These are phyloP conservation scores for Juglanconis juglandina DNA, from an alignment of 2,329 filamentous ascomycete genomes.

Conservation along the genomic window DNA sequence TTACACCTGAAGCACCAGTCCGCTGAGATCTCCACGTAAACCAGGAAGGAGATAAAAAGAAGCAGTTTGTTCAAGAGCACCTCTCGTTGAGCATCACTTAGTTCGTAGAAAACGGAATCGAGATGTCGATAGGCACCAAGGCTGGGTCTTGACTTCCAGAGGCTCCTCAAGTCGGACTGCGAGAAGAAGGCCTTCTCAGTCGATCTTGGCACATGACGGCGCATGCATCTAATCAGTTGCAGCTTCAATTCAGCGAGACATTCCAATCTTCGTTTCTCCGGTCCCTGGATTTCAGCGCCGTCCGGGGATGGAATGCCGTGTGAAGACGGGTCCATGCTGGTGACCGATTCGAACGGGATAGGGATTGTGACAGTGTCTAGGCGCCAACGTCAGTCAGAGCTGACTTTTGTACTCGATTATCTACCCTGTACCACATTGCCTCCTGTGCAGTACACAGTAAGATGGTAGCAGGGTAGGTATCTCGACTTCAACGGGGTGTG, in stretches of 20 bases:
- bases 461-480: no score
- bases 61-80: background rate
- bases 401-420: no score
- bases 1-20: background rate
- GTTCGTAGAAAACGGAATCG: background rate
- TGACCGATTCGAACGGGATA: no score
- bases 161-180: constrained; percentile 4
- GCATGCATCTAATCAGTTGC: no score
- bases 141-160: background rate
- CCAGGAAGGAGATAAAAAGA: constrained; percentile 12
- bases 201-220: background rate
- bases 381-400: no score
- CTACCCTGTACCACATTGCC: no score
- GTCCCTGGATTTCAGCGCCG: no score
- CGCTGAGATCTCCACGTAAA: background rate
- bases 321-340: no score
- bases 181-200: constrained; percentile 9
- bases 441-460: no score
- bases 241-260: background rate
- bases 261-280: background rate
- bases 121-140: background rate
- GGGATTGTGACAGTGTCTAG: no score
- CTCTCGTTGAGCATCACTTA: background rate
- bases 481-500: no score
- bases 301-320: no score